A percentile compares a stretch with the other conserved stretches of the same genome.
These are phyloP conservation scores for Helminthosporium solani DNA, from an alignment of 2,329 filamentous ascomycete genomes.

Conservation along the genomic window DNA sequence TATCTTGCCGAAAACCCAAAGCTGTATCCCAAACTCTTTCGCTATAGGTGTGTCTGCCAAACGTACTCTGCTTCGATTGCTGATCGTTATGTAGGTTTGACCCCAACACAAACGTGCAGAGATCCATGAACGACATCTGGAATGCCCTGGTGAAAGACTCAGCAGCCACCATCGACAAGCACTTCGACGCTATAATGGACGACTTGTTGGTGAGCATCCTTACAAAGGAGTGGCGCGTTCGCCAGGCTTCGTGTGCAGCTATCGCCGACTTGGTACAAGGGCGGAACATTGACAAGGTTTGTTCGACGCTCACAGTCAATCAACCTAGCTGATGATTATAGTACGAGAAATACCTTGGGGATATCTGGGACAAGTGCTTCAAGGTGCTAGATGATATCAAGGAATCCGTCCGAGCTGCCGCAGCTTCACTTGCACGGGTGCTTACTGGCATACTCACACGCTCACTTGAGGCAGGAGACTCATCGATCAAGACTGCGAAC, in stretches of 20 bases:
- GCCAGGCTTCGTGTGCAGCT: constrained; percentile 88
- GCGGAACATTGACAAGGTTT: constrained; percentile 55
- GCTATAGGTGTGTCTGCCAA: constrained; percentile 61
- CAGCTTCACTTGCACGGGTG: constrained; percentile 76
- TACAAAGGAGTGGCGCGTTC: constrained; percentile 88
- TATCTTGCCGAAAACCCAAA: constrained; percentile 82
- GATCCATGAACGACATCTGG: constrained; percentile 98
- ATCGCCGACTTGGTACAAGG: constrained; percentile 86
- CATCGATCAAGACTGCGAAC: constrained; percentile 64
- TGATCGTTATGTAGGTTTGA: constrained; percentile 63
- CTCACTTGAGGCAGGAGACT: constrained; percentile 76
- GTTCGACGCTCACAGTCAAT: neutral
- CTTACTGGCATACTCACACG: constrained; percentile 84
- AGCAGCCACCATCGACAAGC: constrained; percentile 68
- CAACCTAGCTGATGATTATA: constrained; percentile 28
- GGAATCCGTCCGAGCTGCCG: constrained; percentile 78
- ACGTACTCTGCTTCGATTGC: neutral
- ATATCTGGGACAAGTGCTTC: constrained; percentile 83
- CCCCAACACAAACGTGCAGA: constrained; percentile 87
- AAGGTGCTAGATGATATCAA: constrained; percentile 97
- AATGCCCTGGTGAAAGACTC: constrained; percentile 91
- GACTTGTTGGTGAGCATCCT: constrained; percentile 85
- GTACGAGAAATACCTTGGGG: constrained; percentile 80
- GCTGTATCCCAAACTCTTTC: constrained; percentile 89
- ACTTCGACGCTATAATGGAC: constrained; percentile 87